phyloP scores from a whole-genome alignment of 2,329 filamentous ascomycete genomes.

The Phaeosphaeriaceae sp. region DNA sequence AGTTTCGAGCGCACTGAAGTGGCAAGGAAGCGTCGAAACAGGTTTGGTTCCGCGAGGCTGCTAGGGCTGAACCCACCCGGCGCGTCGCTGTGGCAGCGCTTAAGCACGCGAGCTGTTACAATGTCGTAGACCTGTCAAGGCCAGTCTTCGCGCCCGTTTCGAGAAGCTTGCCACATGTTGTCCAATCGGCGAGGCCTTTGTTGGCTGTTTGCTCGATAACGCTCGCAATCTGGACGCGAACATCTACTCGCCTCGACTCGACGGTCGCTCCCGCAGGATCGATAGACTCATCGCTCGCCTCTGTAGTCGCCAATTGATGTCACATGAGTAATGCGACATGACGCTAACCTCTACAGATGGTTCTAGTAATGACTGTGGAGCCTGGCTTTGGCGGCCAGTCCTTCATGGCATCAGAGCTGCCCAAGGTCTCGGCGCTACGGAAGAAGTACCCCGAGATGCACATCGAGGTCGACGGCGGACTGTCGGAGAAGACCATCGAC shows the following conservation, averaged over 20 bases:
- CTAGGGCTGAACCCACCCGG: slow-evolving; percentile 32
- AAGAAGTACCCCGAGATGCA: slow-evolving; percentile 87
- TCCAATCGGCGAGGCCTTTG: slow-evolving; percentile 6
- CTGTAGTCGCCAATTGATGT: not conserved
- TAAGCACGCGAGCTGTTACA: slow-evolving; percentile 31
- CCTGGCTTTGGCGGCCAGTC: slow-evolving; percentile 98
- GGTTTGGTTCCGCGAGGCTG: slow-evolving; percentile 16
- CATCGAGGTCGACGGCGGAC: slow-evolving; percentile 95
- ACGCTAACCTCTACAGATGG: slow-evolving; percentile 72
- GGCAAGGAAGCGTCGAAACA: slow-evolving; percentile 18
- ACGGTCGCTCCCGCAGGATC: slow-evolving; percentile 15
- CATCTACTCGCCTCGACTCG: slow-evolving; percentile 20
- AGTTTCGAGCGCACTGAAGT: slow-evolving; percentile 16
- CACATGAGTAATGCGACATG: not conserved
- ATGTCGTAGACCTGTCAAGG: slow-evolving; percentile 21
- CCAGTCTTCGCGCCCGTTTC: slow-evolving; percentile 17
- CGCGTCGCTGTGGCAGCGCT: slow-evolving; percentile 41
- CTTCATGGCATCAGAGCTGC: slow-evolving; percentile 95
- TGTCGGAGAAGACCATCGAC: slow-evolving; percentile 88
- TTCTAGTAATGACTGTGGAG: slow-evolving; percentile 97
- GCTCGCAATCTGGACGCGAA: slow-evolving; percentile 8
- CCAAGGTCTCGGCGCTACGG: slow-evolving; percentile 87
- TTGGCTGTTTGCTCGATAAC: slow-evolving; percentile 14
- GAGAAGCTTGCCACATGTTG: slow-evolving; percentile 23
- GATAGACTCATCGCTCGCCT: slow-evolving; percentile 7